These are phyloP conservation scores for Plenodomus lindquistii DNA, from an alignment of 2,329 filamentous ascomycete species.

Conservation along the genomic window DNA sequence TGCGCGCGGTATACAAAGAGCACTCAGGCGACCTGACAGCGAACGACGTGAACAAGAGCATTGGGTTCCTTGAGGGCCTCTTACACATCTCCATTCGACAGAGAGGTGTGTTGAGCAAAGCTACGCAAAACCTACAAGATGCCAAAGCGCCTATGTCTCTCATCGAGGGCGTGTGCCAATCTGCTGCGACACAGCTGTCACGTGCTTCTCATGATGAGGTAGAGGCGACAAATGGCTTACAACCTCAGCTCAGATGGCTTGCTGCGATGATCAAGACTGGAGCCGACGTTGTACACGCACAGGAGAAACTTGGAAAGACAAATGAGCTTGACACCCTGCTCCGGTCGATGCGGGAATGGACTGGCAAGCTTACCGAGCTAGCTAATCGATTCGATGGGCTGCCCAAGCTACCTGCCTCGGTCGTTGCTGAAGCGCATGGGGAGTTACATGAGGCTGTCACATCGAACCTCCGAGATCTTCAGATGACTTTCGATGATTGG, in stretches of 20 bases:
- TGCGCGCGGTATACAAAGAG: constrained; percentile 68
- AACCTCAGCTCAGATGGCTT: constrained; percentile 60
- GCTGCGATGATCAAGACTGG: constrained; percentile 68
- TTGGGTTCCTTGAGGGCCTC: constrained; percentile 85
- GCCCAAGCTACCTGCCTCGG: constrained; percentile 31
- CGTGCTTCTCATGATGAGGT: constrained; percentile 23
- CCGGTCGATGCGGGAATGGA: constrained; percentile 30
- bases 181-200: constrained; percentile 8
- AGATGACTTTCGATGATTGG: constrained; percentile 20
- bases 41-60: constrained; percentile 76
- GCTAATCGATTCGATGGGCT: constrained; percentile 19
- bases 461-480: constrained; percentile 18
- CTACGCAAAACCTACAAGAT: constrained; percentile 38
- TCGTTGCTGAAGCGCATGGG: constrained; percentile 25
- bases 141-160: constrained; percentile 45
- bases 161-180: constrained; percentile 32
- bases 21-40: constrained; percentile 85
- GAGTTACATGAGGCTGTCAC: constrained; percentile 17
- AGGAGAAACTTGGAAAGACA: constrained; percentile 65
- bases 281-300: constrained; percentile 64
- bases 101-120: constrained; percentile 50
- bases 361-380: constrained; percentile 18
- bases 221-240: constrained; percentile 13
- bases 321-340: constrained; percentile 31
- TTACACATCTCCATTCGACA: constrained; percentile 68